Conservation (phyloP, 2,329 filamentous ascomycete genomes). For the Phialophora chinensis region DNA sequence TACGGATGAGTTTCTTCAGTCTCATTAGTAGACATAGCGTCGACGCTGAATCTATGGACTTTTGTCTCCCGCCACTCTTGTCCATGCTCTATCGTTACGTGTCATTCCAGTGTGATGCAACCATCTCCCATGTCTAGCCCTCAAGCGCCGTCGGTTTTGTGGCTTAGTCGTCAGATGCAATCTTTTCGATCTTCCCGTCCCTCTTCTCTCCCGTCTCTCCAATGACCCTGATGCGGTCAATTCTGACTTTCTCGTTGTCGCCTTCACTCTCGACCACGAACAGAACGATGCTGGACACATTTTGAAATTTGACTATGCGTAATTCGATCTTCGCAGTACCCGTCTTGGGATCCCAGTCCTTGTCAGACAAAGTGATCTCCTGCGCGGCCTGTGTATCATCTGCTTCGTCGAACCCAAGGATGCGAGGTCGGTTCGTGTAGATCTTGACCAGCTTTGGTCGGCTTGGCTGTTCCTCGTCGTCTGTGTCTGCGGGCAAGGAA, state of each 20-base stretch:
- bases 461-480: slow-evolving; percentile 73
- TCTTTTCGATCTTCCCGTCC: slow-evolving; percentile 93
- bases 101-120: slow-evolving; percentile 16
- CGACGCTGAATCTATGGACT: slow-evolving; percentile 12
- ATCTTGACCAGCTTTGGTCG: slow-evolving; percentile 83
- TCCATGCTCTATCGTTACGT: not conserved
- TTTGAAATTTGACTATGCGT: slow-evolving; percentile 97
- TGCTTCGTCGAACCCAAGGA: slow-evolving; percentile 93
- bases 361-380: slow-evolving; percentile 71
- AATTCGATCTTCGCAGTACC: slow-evolving; percentile 75
- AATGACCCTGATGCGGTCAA: slow-evolving; percentile 69
- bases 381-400: slow-evolving; percentile 85
- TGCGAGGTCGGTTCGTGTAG: slow-evolving; percentile 86
- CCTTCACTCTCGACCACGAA: slow-evolving; percentile 88
- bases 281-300: slow-evolving; percentile 81
- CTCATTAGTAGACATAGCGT: not conserved
- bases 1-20: not conserved
- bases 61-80: slow-evolving; percentile 2
- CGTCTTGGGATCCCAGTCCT: slow-evolving; percentile 78
- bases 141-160: not conserved
- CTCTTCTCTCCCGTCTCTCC: slow-evolving; percentile 91
- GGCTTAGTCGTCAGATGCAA: slow-evolving; percentile 68
- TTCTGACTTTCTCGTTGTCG: slow-evolving; percentile 80
- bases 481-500: slow-evolving; percentile 67
- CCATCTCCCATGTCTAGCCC: slow-evolving; percentile 31